A percentile compares a stretch with the other conserved stretches of the same genome.
Evolutionary conservation across 768 basidiomycete genomes (phyloP).

Genomic region (Suillus hirtellus): DNA sequence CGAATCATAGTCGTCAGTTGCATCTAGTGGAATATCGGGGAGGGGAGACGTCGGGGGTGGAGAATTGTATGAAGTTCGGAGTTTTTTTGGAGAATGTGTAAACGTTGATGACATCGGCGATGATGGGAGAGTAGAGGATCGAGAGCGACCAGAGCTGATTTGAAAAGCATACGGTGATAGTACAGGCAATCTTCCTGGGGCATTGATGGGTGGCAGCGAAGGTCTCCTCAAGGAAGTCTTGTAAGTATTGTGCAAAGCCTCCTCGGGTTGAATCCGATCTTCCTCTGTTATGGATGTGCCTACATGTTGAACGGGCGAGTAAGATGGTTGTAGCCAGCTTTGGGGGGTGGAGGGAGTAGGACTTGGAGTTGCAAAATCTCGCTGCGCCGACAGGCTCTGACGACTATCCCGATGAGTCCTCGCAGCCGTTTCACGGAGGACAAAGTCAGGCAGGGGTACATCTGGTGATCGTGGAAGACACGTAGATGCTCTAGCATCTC

Average conservation of each 20-base stretch:
- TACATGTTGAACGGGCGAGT: not conserved
- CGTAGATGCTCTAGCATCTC: conserved; percentile 33
- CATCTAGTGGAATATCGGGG: not conserved
- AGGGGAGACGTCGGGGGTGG: not conserved
- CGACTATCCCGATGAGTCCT: not conserved
- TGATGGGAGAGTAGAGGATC: not conserved
- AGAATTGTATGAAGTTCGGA: not conserved
- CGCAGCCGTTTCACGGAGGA: not conserved
- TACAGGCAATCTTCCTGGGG: not conserved
- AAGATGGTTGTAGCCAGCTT: not conserved
- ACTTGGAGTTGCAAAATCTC: not conserved
- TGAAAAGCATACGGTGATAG: not conserved
- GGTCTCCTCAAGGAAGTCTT: not conserved
- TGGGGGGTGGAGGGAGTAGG: not conserved
- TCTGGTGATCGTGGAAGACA: conserved; percentile 27
- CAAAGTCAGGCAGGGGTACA: conserved; percentile 24
- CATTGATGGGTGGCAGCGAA: not conserved
- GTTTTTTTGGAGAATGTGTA: not conserved
- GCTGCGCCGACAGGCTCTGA: not conserved
- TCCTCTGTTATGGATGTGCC: not conserved
- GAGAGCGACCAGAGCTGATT: not conserved
- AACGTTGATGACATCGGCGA: not conserved
- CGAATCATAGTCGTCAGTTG: not conserved
- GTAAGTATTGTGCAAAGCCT: not conserved
- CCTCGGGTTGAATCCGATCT: not conserved